Conservation (phyloP, 176 grass and related monocot species). For the Triticum urartu region DNA sequence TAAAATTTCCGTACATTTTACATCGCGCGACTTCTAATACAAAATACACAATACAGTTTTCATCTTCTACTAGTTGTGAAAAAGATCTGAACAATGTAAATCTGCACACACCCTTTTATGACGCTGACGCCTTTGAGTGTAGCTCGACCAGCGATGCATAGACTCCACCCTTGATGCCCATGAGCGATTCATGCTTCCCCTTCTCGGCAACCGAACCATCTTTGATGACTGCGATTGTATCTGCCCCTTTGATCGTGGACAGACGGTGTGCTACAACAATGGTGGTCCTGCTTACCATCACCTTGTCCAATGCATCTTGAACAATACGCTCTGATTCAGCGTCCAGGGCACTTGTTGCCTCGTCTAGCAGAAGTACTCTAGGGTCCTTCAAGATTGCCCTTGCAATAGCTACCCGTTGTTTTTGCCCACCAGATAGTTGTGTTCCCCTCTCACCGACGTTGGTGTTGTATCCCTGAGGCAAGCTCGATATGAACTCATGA, state of each 20-base stretch:
- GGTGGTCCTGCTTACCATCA: constrained; percentile 44
- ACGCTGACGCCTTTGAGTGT: background rate
- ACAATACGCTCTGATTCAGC: constrained; percentile 52
- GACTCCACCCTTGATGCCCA: constrained; percentile 31
- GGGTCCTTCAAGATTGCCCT: constrained; percentile 55
- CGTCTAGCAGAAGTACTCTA: constrained; percentile 50
- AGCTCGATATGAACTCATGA: constrained; percentile 43
- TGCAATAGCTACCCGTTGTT: constrained; percentile 58
- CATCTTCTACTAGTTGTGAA: background rate
- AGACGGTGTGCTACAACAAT: constrained; percentile 53
- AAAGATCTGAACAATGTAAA: background rate
- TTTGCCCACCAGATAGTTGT: constrained; percentile 61
- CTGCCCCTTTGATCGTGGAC: constrained; percentile 55
- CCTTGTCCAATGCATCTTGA: constrained; percentile 43
- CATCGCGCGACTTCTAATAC: background rate
- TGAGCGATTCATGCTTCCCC: constrained; percentile 44
- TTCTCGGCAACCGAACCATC: constrained; percentile 44
- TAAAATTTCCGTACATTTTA: background rate
- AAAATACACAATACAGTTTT: background rate
- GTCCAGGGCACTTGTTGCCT: constrained; percentile 59
- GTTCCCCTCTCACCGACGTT: constrained; percentile 47
- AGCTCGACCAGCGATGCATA: constrained; percentile 50
- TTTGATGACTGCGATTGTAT: constrained; percentile 43
- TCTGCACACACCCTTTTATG: background rate
- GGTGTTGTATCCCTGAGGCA: constrained; percentile 50